phyloP scores from a whole-genome alignment of 2,329 filamentous ascomycete genomes.

The Fusarium udum region DNA sequence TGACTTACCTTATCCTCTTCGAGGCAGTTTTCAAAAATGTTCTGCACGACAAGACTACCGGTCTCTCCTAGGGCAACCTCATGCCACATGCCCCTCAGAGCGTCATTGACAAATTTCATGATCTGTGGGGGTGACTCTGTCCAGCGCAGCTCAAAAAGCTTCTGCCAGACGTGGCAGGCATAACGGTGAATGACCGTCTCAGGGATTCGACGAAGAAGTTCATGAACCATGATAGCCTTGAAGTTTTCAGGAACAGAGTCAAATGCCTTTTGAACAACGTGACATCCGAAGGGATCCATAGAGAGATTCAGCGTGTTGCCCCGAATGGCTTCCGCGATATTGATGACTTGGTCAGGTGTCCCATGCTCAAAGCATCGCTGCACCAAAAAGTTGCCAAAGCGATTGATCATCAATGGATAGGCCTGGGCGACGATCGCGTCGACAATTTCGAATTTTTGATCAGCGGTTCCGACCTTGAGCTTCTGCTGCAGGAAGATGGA shows the following conservation, averaged over 20 bases:
- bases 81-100: slow-evolving; percentile 96
- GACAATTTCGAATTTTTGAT: slow-evolving; percentile 97
- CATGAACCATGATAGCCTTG: slow-evolving; percentile 99
- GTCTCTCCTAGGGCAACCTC: slow-evolving; percentile 97
- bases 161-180: slow-evolving; percentile 99
- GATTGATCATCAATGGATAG: slow-evolving; percentile 96
- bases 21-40: slow-evolving; percentile 99
- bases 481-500: slow-evolving; percentile 99
- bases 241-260: slow-evolving; percentile 97
- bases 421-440: slow-evolving; percentile 95
- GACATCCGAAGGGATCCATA: slow-evolving; percentile 98
- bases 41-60: slow-evolving; percentile 96
- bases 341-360: slow-evolving; percentile 90
- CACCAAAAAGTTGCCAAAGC: slow-evolving; percentile 97
- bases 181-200: slow-evolving; percentile 99
- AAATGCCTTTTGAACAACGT: slow-evolving; percentile 98
- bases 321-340: slow-evolving; percentile 92
- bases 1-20: slow-evolving; percentile 93
- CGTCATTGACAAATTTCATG: slow-evolving; percentile 98
- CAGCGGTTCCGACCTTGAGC: slow-evolving; percentile 92
- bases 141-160: slow-evolving; percentile 98
- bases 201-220: slow-evolving; percentile 91
- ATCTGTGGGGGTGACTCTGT: slow-evolving; percentile 93
- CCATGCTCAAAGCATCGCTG: slow-evolving; percentile 99
- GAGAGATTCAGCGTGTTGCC: slow-evolving; percentile 93